phyloP scores from a whole-genome alignment of 345 rosid genomes.

The Lepidium aucheri region DNA sequence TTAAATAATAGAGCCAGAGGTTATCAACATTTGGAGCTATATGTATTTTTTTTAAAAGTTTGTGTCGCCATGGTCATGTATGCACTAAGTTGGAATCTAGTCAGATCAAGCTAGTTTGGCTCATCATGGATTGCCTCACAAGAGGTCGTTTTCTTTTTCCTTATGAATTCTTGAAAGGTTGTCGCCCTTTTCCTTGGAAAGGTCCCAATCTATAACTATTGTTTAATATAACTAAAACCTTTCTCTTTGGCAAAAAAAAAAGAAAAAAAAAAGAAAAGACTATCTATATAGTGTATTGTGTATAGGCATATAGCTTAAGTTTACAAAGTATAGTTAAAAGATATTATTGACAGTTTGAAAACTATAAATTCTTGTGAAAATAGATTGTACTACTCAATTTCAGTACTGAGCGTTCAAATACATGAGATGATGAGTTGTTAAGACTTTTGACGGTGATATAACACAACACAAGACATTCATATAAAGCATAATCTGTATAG shows the following conservation, averaged over 20 bases:
- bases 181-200: neutral
- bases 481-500: too few relatives aligned
- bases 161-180: conserved; percentile 21
- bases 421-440: too few relatives aligned
- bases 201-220: neutral
- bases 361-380: too few relatives aligned
- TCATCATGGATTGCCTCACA: conserved; percentile 9
- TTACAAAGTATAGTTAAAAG: too few relatives aligned
- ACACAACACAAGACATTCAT: too few relatives aligned
- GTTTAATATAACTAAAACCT: neutral
- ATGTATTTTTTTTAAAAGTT: neutral
- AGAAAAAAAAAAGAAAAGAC: too few relatives aligned
- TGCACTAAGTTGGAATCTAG: conserved; percentile 27
- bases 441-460: too few relatives aligned
- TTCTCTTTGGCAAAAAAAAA: neutral
- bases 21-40: neutral
- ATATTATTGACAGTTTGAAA: too few relatives aligned
- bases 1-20: neutral
- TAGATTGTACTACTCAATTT: too few relatives aligned
- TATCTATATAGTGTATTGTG: too few relatives aligned
- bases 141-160: conserved; percentile 12
- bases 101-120: conserved; percentile 14
- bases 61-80: conserved; percentile 8
- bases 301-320: too few relatives aligned
- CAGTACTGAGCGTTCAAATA: too few relatives aligned